Percentiles rank a stretch among this genome's conserved stretches.
Conservation (phyloP, 2,329 filamentous ascomycete species). For the Xylogone sp. region DNA sequence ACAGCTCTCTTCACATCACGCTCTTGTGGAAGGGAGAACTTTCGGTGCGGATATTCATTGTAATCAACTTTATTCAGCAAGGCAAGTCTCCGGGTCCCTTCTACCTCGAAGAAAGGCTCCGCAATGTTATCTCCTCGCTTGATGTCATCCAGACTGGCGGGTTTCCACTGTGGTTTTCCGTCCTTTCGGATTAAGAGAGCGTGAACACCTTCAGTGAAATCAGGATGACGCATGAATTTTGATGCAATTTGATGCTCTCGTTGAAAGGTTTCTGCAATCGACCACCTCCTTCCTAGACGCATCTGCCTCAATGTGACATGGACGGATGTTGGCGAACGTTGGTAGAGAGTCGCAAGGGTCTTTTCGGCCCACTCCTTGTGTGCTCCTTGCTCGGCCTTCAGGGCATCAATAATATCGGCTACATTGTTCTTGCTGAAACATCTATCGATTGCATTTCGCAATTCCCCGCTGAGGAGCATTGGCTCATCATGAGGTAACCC, state of each 20-base stretch:
- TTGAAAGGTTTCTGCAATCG: slow-evolving; percentile 79
- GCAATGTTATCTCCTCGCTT: slow-evolving; percentile 47
- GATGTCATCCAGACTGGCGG: slow-evolving; percentile 67
- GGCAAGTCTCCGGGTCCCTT: slow-evolving; percentile 43
- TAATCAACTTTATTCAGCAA: slow-evolving; percentile 65
- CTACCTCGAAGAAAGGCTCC: slow-evolving; percentile 64
- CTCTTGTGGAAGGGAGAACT: slow-evolving; percentile 68
- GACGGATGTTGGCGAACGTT: slow-evolving; percentile 81
- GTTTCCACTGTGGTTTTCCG: slow-evolving; percentile 61
- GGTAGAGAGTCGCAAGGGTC: slow-evolving; percentile 69
- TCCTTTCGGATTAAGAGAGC: slow-evolving; percentile 71
- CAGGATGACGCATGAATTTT: slow-evolving; percentile 85
- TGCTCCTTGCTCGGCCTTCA: slow-evolving; percentile 29
- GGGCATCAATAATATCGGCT: slow-evolving; percentile 63
- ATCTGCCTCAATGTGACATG: slow-evolving; percentile 83
- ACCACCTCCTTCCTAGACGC: slow-evolving; percentile 71
- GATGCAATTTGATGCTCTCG: slow-evolving; percentile 80
- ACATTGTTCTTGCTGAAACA: slow-evolving; percentile 70
- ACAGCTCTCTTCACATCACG: slow-evolving; percentile 48
- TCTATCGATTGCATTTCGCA: slow-evolving; percentile 76
- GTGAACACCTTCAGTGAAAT: slow-evolving; percentile 90
- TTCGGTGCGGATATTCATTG: slow-evolving; percentile 66
- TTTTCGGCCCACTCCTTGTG: slow-evolving; percentile 72
- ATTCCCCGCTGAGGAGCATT: slow-evolving; percentile 60
- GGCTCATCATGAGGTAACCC: slow-evolving; percentile 75